These are phyloP conservation scores for Diplodia seriata DNA, from an alignment of 2,329 filamentous ascomycete genomes.

Conservation along the genomic window DNA sequence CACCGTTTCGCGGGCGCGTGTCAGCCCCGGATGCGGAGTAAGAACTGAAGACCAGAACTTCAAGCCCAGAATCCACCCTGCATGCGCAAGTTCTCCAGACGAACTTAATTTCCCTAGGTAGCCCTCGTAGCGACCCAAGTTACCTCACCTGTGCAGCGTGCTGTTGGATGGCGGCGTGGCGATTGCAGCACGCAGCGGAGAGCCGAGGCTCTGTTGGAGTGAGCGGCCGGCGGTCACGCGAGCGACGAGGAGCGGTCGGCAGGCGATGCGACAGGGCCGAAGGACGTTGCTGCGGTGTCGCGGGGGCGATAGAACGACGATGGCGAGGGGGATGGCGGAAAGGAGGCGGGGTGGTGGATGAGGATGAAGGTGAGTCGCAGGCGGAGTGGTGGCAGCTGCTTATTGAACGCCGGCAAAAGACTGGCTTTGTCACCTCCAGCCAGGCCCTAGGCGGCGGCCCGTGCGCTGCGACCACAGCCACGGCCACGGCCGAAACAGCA, in stretches of 20 bases:
- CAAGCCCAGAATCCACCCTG: conserved; percentile 30
- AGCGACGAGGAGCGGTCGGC: conserved; percentile 15
- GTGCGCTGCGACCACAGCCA: neutral
- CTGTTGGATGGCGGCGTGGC: conserved; percentile 14
- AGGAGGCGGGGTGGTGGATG: conserved; percentile 19
- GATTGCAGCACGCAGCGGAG: conserved; percentile 21
- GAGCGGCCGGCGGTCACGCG: conserved; percentile 25
- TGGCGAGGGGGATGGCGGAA: conserved; percentile 19
- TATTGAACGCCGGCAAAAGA: conserved; percentile 2
- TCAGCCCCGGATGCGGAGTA: conserved; percentile 32
- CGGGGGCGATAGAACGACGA: conserved; percentile 3
- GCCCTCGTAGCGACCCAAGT: conserved; percentile 26
- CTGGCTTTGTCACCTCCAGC: neutral
- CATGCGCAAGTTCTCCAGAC: conserved; percentile 30
- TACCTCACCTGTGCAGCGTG: conserved; percentile 32
- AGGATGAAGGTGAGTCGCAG: conserved; percentile 17
- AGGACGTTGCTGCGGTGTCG: conserved; percentile 4
- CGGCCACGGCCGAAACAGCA: neutral
- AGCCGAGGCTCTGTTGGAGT: conserved; percentile 25
- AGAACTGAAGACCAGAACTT: conserved; percentile 34
- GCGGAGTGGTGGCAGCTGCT: conserved; percentile 23
- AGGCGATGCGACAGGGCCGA: conserved; percentile 1
- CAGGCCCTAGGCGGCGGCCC: neutral
- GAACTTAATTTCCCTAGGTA: conserved; percentile 26
- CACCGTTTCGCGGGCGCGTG: conserved; percentile 22